Conservation (phyloP, 148 eudicot species). For the Spergularia bocconei region DNA sequence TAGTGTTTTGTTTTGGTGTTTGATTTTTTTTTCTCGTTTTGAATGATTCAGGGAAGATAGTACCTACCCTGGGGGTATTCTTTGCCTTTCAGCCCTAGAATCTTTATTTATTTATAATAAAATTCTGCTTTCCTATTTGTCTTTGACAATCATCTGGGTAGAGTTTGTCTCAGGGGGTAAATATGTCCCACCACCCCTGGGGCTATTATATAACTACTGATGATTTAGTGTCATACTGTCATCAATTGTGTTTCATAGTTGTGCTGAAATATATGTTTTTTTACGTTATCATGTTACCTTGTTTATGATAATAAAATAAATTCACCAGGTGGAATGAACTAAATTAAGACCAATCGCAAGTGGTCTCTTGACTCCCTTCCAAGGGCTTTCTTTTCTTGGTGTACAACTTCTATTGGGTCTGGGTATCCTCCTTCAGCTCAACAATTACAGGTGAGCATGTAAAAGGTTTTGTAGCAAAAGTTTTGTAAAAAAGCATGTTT, state of each 20-base stretch:
- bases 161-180: no score
- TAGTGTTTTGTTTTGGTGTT: background rate
- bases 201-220: no score
- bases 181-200: no score
- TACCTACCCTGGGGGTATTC: no score
- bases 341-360: slow-evolving; percentile 76
- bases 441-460: slow-evolving; percentile 58
- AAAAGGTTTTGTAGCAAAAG: background rate
- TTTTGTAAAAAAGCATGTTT: background rate
- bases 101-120: no score
- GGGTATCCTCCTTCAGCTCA: slow-evolving; percentile 81
- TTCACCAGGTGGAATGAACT: slow-evolving; percentile 68
- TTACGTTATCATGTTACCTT: background rate
- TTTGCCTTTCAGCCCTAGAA: no score
- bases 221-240: no score
- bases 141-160: no score
- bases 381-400: slow-evolving; percentile 76
- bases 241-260: background rate
- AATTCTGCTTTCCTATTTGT: no score
- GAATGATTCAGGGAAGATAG: background rate
- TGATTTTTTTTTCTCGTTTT: background rate
- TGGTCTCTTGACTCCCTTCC: slow-evolving; percentile 71
- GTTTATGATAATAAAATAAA: background rate
- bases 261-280: background rate
- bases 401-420: slow-evolving; percentile 78